Conservation (phyloP, 139 green algal species). For the Tetraselmis striata region DNA sequence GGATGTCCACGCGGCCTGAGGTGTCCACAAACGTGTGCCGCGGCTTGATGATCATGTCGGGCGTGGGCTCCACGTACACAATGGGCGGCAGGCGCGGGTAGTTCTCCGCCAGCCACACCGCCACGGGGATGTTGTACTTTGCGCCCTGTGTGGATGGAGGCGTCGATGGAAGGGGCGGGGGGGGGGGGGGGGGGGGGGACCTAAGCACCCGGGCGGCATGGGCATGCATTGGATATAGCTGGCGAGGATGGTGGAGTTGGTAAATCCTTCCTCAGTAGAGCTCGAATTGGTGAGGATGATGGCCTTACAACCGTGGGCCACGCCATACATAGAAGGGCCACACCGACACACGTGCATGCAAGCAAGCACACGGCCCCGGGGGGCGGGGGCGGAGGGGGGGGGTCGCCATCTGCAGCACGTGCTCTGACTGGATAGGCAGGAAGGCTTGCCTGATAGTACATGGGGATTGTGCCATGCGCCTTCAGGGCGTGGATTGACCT, state of each 20-base stretch:
- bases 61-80: conserved; percentile 74
- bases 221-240: neutral
- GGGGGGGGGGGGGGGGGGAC: neutral
- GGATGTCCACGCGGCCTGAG: conserved; percentile 43
- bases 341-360: too few relatives aligned
- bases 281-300: too few relatives aligned
- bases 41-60: conserved; percentile 85
- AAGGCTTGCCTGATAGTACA: conserved; percentile 80
- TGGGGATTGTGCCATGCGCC: conserved; percentile 77
- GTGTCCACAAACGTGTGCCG: conserved; percentile 68
- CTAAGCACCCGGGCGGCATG: neutral
- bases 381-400: too few relatives aligned
- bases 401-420: too few relatives aligned
- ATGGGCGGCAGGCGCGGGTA: conserved; percentile 66
- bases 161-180: too few relatives aligned
- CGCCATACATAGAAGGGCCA: too few relatives aligned
- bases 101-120: conserved; percentile 69
- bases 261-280: too few relatives aligned
- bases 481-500: conserved; percentile 57
- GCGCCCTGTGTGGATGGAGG: conserved; percentile 29
- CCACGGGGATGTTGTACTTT: conserved; percentile 93
- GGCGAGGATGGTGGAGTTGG: too few relatives aligned
- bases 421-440: too few relatives aligned
- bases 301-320: too few relatives aligned
- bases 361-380: too few relatives aligned